phyloP scores from a whole-genome alignment of 192 early-diverging fungal genomes.

The Rhizophagus prolifer region DNA sequence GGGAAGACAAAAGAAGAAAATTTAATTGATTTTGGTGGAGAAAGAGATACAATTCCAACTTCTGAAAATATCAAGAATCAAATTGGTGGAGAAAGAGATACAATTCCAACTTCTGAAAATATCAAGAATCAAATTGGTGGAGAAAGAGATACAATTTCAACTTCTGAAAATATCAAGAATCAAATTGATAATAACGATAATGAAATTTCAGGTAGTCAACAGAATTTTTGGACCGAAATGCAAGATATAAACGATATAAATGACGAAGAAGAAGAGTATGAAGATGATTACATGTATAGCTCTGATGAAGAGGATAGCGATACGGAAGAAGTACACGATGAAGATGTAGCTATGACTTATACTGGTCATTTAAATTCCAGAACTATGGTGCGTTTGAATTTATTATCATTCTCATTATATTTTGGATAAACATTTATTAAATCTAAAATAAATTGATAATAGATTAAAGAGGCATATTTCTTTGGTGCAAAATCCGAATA shows the following conservation, averaged over 20 bases:
- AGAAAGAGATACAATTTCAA: too few species aligned
- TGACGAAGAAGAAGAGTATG: conserved; percentile 27
- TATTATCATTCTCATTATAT: neutral
- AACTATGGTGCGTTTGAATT: conserved; percentile 35
- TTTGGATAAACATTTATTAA: neutral
- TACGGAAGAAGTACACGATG: conserved; percentile 11
- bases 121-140: neutral
- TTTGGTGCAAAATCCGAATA: conserved; percentile 64
- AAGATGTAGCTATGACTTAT: conserved; percentile 36
- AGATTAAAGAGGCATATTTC: conserved; percentile 77
- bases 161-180: neutral
- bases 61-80: neutral
- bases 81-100: neutral
- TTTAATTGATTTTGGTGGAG: neutral
- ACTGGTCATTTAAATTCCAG: conserved; percentile 42
- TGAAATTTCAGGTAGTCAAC: neutral
- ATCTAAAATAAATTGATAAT: neutral
- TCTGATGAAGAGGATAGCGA: conserved; percentile 21
- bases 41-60: neutral
- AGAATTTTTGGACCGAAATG: neutral
- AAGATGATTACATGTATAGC: conserved; percentile 18
- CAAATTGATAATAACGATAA: conserved; percentile 12
- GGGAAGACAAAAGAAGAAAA: neutral
- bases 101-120: too few species aligned
- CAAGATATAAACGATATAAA: conserved; percentile 21